Percentiles rank a stretch among this genome's conserved stretches.
These are phyloP conservation scores for Dujonia santamariae DNA, from an alignment of 1,139 yeast genomes.

Conservation along the genomic window DNA sequence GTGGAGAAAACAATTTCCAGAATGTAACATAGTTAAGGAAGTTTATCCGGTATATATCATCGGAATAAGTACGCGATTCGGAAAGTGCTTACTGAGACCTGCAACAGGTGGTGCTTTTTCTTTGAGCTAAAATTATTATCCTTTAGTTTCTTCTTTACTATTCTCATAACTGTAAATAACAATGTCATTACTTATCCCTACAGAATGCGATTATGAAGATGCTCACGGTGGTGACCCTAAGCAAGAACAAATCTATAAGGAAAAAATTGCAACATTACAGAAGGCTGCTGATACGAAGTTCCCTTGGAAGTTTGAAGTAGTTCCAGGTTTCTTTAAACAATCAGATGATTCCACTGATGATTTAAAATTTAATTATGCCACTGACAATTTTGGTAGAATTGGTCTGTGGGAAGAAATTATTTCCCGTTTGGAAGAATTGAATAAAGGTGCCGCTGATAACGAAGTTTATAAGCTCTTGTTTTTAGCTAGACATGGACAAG, in stretches of 20 bases:
- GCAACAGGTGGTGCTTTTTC: too few relatives aligned
- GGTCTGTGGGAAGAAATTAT: conserved; percentile 47
- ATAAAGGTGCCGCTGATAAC: conserved; percentile 29
- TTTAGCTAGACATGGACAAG: conserved; percentile 78
- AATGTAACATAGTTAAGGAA: too few relatives aligned
- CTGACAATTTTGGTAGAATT: conserved; percentile 47
- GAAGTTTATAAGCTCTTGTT: conserved; percentile 55
- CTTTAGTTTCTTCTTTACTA: not conserved
- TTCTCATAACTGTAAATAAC: not conserved
- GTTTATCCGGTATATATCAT: too few relatives aligned
- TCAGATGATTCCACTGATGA: conserved; percentile 48
- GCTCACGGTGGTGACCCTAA: conserved; percentile 27
- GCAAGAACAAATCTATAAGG: conserved; percentile 9
- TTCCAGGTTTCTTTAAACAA: conserved; percentile 56
- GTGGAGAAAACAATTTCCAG: too few relatives aligned
- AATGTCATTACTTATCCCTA: conserved; percentile 34
- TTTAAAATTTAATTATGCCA: conserved; percentile 43
- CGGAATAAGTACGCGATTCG: too few relatives aligned
- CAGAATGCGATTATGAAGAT: conserved; percentile 30
- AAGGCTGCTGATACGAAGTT: conserved; percentile 14
- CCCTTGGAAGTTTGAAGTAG: conserved; percentile 49
- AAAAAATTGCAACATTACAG: conserved; percentile 8
- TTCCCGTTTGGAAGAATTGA: conserved; percentile 33
- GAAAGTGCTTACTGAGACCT: too few relatives aligned
- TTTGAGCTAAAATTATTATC: too few relatives aligned